Percentiles rank a stretch among this genome's conserved stretches.
These are phyloP conservation scores for Maudiozyma pseudohumilis DNA, from an alignment of 805 yeast genomes.

Conservation along the genomic window DNA sequence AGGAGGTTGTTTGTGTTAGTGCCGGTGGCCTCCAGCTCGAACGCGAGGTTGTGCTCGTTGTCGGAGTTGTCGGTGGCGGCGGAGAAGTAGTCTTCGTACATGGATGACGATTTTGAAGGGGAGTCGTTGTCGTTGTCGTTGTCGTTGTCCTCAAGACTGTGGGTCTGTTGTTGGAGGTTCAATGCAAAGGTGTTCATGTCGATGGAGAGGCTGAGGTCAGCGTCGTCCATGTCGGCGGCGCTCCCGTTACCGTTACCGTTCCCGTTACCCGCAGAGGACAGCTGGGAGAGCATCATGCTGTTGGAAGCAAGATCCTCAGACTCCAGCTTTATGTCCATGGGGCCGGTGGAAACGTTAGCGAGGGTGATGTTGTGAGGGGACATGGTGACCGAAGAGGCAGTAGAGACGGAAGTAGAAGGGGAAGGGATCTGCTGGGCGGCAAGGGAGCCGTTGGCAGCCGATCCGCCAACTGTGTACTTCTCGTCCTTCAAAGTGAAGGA, in stretches of 20 bases:
- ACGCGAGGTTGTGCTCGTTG: neutral
- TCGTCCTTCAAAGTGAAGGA: neutral
- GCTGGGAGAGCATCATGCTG: too few species aligned
- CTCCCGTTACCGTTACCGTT: too few species aligned
- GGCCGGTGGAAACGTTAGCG: neutral
- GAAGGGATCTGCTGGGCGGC: neutral
- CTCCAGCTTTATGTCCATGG: neutral
- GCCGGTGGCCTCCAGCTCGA: neutral
- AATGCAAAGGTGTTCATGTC: neutral
- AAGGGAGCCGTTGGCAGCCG: neutral
- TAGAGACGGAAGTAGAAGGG: conserved; percentile 1
- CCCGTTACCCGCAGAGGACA: too few species aligned
- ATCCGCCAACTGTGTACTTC: neutral
- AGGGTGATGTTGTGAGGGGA: neutral
- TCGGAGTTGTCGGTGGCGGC: neutral
- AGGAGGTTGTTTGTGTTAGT: neutral
- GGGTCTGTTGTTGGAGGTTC: neutral
- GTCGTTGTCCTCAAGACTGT: neutral
- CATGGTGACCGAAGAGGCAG: neutral
- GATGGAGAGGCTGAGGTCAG: too few species aligned
- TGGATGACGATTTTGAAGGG: too few species aligned
- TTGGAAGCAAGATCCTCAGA: neutral
- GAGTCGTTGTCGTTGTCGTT: neutral
- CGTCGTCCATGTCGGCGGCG: neutral
- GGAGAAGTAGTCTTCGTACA: too few species aligned